Evolutionary conservation across 202 grass and related monocot species (phyloP), one percentile per base, ranked within the genome.

Genomic region (Carex arenaria): DNA sequence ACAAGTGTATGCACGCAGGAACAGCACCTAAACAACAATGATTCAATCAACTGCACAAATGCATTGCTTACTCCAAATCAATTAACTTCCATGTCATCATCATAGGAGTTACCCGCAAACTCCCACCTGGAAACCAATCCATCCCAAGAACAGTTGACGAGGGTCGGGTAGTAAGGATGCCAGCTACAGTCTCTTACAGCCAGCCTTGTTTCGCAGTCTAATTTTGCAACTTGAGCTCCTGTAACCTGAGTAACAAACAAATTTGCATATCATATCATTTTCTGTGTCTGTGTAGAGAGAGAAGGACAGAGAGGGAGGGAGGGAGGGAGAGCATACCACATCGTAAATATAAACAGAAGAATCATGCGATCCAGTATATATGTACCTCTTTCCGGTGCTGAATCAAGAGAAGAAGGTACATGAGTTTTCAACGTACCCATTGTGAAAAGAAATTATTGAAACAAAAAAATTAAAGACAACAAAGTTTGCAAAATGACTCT

Each of bases 291-390:
- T 42, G 40, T 42, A 42, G 40, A 42, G 40, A 42, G 40, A 42
- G 40, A 42, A 42, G 6, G 7, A 3, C 6, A 67, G 42, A 42
- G 42, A 52, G 64, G 36, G 12, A 38, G n/a, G 80, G n/a, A 79
- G 53, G 45, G 70, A 60, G 17, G 22, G 76, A 26, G 84, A 43
- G 30, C 90, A 64, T 92, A 97, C 94, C 91, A 92, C 78, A 75
- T 97, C 92, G 70, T 97, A 94, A 36, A 97, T 94, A 75, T 89
- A 88, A 36, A 97, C 87, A 14, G 60, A 78, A 20, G 84, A 64
- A 86, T 97, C 94, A 54, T 87, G 84, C 5, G 94, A 97, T 82
- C 94, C 94, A 19, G 92, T 91, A 91, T 97, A 97, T 84, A 97
- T 94, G 85, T 93, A 94, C 81, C 84, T 91, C 72, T 91, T 92